Evolutionary conservation across 108 stramenopile species (phyloP).

Genomic region (Skeletonema grethae): DNA sequence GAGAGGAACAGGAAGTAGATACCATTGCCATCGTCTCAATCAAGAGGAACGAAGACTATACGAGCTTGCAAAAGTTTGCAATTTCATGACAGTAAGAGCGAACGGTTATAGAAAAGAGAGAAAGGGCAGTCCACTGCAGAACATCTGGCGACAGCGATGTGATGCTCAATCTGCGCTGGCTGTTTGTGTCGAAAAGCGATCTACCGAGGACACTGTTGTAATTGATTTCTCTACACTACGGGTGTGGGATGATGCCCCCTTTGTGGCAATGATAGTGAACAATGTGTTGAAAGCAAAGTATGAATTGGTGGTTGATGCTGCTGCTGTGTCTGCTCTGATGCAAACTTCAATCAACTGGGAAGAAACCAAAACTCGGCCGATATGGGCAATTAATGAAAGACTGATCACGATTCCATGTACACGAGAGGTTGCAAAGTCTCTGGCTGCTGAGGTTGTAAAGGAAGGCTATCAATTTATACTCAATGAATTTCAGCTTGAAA

Average conservation of each 20-base stretch:
- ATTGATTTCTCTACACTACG: conserved; percentile 26
- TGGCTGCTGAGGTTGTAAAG: conserved; percentile 8
- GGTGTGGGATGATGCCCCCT: not conserved
- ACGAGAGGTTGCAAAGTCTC: conserved; percentile 15
- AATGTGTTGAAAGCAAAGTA: conserved; percentile 15
- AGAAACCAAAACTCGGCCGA: not conserved
- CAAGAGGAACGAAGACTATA: conserved; percentile 23
- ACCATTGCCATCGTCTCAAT: conserved; percentile 49
- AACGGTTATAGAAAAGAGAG: conserved; percentile 57
- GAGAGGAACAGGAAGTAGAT: conserved; percentile 45
- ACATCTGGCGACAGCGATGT: conserved; percentile 59
- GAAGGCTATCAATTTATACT: not conserved
- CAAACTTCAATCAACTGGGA: conserved; percentile 3
- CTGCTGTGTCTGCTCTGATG: not conserved
- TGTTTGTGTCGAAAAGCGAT: conserved; percentile 10
- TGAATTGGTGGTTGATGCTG: not conserved
- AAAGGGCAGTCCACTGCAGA: conserved; percentile 45
- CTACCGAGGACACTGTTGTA: not conserved
- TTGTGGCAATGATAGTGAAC: conserved; percentile 1
- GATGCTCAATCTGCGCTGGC: conserved; percentile 31
- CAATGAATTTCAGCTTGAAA: not conserved
- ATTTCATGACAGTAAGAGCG: conserved; percentile 48
- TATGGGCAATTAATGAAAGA: conserved; percentile 9
- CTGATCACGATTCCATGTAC: conserved; percentile 2
- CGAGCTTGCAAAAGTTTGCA: conserved; percentile 36